Evolutionary conservation across 768 basidiomycete genomes (phyloP).

Genomic region (Gymnopilus dilepis): DNA sequence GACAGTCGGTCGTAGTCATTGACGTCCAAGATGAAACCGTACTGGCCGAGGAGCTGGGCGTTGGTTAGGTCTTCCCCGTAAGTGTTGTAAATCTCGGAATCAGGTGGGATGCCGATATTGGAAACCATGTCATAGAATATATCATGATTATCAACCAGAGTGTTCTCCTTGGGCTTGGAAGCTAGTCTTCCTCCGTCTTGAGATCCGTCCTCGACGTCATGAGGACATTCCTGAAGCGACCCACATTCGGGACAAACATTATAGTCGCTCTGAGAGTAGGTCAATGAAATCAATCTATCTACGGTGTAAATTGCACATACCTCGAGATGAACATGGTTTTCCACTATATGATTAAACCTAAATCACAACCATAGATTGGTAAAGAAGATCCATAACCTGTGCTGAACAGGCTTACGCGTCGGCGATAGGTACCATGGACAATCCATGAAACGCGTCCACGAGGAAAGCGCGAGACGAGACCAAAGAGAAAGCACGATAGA

Average conservation of each 20-base stretch:
- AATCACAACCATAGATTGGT: constrained; percentile 16
- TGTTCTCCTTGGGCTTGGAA: background rate
- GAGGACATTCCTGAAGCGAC: constrained; percentile 67
- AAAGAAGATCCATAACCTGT: constrained; percentile 4
- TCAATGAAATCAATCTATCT: background rate
- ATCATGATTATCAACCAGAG: constrained; percentile 29
- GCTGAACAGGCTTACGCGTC: constrained; percentile 64
- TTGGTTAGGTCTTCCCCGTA: constrained; percentile 74
- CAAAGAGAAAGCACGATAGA: constrained; percentile 60
- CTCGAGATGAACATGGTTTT: constrained; percentile 77
- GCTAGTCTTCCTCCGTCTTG: background rate
- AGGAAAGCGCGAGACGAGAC: constrained; percentile 86
- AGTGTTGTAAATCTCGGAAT: constrained; percentile 74
- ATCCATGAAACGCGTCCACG: constrained; percentile 79
- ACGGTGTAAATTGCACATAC: constrained; percentile 39
- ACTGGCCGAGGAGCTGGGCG: constrained; percentile 66
- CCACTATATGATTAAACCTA: constrained; percentile 76
- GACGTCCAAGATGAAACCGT: constrained; percentile 77
- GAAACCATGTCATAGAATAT: constrained; percentile 72
- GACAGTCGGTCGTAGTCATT: constrained; percentile 70
- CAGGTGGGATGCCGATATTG: constrained; percentile 51
- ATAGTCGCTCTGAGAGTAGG: constrained; percentile 61
- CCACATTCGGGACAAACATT: constrained; percentile 78
- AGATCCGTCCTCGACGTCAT: constrained; percentile 49
- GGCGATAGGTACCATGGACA: constrained; percentile 86